Evolutionary conservation across 108 stramenopile species (phyloP), one percentile per base, ranked within the genome.

Genomic region (Aurantiochytrium sp.): DNA sequence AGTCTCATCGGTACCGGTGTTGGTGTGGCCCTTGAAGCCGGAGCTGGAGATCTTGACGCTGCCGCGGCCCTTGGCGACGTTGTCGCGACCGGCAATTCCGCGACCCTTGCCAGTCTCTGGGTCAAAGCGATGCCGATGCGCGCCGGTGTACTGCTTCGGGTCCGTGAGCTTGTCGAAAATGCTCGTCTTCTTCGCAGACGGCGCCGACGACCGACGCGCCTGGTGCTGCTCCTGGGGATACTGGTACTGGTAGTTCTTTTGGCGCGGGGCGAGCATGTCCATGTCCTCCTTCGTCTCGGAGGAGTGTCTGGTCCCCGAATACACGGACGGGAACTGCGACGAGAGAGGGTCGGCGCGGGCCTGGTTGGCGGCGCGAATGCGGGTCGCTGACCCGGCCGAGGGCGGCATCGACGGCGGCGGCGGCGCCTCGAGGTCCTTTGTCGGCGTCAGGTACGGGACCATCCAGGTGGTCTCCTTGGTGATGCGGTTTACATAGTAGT

Each of bases 51-150:
- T 37, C 41, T 17, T 21, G 36, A 37, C 68, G 22, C 36, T 69
- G 48, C 69, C 69, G 48, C 8, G 41, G 69, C 69, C 69, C 69
- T 73, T 73, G n/a, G 48, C 22, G 15, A 27, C 37, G 48, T 42
- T 39, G 69, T 86, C 85, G 36, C 85, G 85, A 31, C 85, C 85
- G 4, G 85, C 85, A 4, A 86, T 22, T 22, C 87, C 87, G 27
- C 37, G 41, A 24, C 87, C 87, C 55, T 68, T 37, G 31, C 87
- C 87, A 19, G 37, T 68, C 41, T 65, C n/a, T 12, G 45, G 10
- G 87, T 89, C 89, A 37, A 89, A 89, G 30, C 89, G 89, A 24
- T 89, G 87, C 30, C 54, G 55, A 69, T 90, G 89, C 10, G 89
- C 52, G 31, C 89, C 89, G 8, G 89, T 90, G 85, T 90, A 90